Evolutionary conservation across 2,329 filamentous ascomycete species (phyloP).

Genomic region (Alternaria atra): DNA sequence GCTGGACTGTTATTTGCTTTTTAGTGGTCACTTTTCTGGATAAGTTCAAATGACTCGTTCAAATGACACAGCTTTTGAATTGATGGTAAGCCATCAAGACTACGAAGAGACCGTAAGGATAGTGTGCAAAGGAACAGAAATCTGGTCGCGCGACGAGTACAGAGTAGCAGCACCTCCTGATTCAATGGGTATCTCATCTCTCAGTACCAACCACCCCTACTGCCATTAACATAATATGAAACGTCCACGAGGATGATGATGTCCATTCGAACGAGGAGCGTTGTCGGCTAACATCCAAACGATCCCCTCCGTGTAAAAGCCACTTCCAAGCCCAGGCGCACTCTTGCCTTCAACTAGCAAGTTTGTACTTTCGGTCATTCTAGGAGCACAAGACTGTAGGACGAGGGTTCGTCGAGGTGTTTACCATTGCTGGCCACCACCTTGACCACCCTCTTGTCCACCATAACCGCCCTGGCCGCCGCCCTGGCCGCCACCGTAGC

Average conservation of each 20-base stretch:
- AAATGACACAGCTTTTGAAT: conserved; percentile 21
- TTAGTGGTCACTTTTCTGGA: neutral
- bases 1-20: neutral
- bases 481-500: conserved; percentile 41
- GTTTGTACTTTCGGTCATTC: conserved; percentile 16
- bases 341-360: conserved; percentile 18
- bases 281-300: conserved; percentile 35
- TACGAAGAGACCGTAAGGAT: conserved; percentile 25
- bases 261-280: conserved; percentile 35
- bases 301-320: conserved; percentile 17
- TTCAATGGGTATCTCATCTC: conserved; percentile 53
- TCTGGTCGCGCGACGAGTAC: conserved; percentile 37
- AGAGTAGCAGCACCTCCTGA: conserved; percentile 47
- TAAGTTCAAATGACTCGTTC: neutral
- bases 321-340: conserved; percentile 15
- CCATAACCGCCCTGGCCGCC: conserved; percentile 29
- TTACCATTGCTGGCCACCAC: conserved; percentile 49
- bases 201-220: conserved; percentile 47
- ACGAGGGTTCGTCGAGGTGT: conserved; percentile 14
- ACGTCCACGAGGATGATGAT: conserved; percentile 37
- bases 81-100: conserved; percentile 14
- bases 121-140: conserved; percentile 31
- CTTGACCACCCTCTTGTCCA: conserved; percentile 41
- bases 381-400: conserved; percentile 22
- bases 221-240: conserved; percentile 34